These are phyloP conservation scores for Phytophthora hibernalis DNA, from an alignment of 352 stramenopile species.

Conservation along the genomic window DNA sequence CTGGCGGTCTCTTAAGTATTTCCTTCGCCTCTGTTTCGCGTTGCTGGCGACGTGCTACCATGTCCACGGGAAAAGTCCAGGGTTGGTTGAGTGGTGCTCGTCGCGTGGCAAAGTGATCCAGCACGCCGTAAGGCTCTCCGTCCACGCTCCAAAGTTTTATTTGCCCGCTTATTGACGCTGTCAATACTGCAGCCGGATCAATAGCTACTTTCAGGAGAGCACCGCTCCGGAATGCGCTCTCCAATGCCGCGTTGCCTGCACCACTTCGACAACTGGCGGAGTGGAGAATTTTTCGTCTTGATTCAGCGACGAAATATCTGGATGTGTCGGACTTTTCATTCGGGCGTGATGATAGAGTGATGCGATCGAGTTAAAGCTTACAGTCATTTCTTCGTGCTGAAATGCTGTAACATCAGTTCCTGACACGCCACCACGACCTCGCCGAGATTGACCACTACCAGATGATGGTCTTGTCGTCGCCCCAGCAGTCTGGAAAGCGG, in stretches of 20 bases:
- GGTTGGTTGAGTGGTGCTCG: conserved; percentile 48
- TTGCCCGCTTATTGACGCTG: conserved; percentile 56
- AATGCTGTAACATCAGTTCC: conserved; percentile 34
- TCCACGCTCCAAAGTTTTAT: conserved; percentile 68
- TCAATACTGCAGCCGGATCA: conserved; percentile 55
- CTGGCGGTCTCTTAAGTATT: conserved; percentile 41
- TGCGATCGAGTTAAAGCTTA: conserved; percentile 60
- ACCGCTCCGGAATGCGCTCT: conserved; percentile 47
- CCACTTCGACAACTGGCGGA: conserved; percentile 5
- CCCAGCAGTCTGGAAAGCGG: conserved; percentile 6
- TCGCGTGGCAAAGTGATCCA: conserved; percentile 76
- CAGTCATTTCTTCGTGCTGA: conserved; percentile 63
- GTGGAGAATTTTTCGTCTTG: background rate
- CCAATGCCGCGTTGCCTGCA: conserved; percentile 39
- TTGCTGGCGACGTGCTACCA: conserved; percentile 40
- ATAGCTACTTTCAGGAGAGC: conserved; percentile 49
- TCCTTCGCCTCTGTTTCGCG: conserved; percentile 51
- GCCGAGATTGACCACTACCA: conserved; percentile 5
- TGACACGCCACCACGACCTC: conserved; percentile 7
- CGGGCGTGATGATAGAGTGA: conserved; percentile 54
- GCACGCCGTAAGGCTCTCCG: conserved; percentile 48
- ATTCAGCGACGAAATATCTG: background rate
- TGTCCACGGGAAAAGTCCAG: conserved; percentile 71
- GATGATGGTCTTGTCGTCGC: conserved; percentile 19
- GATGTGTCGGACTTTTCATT: conserved; percentile 11